Evolutionary conservation across 2,329 filamentous ascomycete genomes (phyloP), one percentile per base, ranked within the genome.

Genomic region (Fusarium hostae): DNA sequence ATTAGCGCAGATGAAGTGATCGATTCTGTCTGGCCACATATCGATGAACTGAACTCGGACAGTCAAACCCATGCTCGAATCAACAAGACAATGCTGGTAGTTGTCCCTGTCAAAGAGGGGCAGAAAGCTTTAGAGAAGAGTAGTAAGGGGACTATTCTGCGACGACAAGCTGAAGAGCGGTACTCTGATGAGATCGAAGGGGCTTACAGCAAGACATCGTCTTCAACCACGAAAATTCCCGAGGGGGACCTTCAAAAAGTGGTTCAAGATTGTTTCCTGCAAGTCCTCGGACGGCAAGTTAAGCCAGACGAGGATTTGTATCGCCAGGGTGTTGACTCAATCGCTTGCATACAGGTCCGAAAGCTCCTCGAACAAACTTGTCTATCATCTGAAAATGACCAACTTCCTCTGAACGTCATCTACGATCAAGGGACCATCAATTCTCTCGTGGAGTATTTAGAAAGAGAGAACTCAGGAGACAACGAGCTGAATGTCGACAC

Each of bases 81-180:
- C 59, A 76, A 84, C 4, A 81, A 77, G 35, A 76, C 82, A 4
- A 89, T 88, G 85, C 68, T 91, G 18, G 69, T 88, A 0, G 79
- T 86, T 0, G 79, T 89, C 44, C 74, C 80, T 11, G 68, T 75
- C 7, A 45, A 37, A 1, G 35, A 70, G 3, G 64, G 40, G 0
- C 32, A 71, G 12, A 63, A 72, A 2, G 70, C 79, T 1, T 78
- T 90, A 1, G 83, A 86, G 62, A 91, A 89, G 77, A 91, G 87
- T 66, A 91, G 88, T 68, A 92, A 92, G 77, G 89, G 89, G 0
- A 90, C 88, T 0, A 80, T 89, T 2, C 78, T 91, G 20, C 81
- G 89, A 28, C 80, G 78, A 16, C 81, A 82, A 50, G 87, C 86
- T 1, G 87, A 90, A 63, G 80, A 84, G 45, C 79, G 79, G 11